Base-by-base conservation (phyloP, 345 rosid species). In the Firmiana major region DNA sequence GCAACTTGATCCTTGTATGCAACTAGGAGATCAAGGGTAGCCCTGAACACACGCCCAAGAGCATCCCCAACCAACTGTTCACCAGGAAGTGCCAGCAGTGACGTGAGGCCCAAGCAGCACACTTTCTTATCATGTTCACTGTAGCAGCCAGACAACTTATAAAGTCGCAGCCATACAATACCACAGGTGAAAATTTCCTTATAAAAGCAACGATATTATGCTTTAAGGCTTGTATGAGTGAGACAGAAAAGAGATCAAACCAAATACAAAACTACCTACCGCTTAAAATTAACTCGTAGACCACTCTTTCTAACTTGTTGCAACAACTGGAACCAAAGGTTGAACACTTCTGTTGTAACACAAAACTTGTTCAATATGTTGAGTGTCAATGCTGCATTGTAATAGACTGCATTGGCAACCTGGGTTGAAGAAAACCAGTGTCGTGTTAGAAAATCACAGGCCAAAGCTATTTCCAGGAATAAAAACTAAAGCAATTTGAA, bases 61-160 rank as follows among this genome's bases (percentile, higher is more conserved):
- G 99, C 98, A 58, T 97, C 99, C 42, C 85, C 92, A 5, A 96
- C 91, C 71, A 94, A 86, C 77, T 89, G 99, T 78, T 91, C 90
- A 13, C 86, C 90, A 13, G 99, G 94, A 75, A 97, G 94, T 63
- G 86, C 88, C 76, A 97, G 91, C 51, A 97, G 84, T 77, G 99
- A 89, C 34, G 89, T 88, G 88, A 97, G 86, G 45, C 99, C 99
- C 91, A 97, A 86, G 86, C 97, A 92, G 86, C 99, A 97, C 64
- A 97, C 94, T 86, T 97, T 97, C 83, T 97, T 97, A 80, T 90
- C 97, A 73, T 97, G 94, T 76, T 89, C 98, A 89, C 99, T 97
- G 93, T 68, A 72, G 79, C 62, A 67, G 58, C 75, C 74, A 85
- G 65, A 79, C 58, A 51, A 77, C 64, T 83, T 36, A 42, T 63